Evolutionary conservation across 495 filamentous ascomycete species (phyloP).

Genomic region (Penicillium taxi): DNA sequence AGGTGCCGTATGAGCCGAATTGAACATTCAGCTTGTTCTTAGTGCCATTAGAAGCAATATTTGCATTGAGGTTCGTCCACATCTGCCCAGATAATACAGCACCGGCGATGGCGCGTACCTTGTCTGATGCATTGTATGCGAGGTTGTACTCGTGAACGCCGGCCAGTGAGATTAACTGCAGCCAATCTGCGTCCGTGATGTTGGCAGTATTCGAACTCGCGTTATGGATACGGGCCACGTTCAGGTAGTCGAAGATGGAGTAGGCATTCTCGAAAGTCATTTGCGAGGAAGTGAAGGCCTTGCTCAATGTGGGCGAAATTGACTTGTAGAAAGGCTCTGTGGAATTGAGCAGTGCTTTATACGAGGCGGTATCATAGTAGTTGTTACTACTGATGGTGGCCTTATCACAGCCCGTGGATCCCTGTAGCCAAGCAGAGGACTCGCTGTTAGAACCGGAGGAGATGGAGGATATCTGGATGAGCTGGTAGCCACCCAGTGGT

Average conservation of each 20-base stretch:
- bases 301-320: conserved; percentile 53
- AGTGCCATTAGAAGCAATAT: conserved; percentile 27
- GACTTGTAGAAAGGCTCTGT: conserved; percentile 59
- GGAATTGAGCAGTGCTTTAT: conserved; percentile 40
- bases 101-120: conserved; percentile 43
- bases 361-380: conserved; percentile 58
- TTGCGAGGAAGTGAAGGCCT: conserved; percentile 43
- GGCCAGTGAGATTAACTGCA: conserved; percentile 39
- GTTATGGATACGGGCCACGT: conserved; percentile 50
- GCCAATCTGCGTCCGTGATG: conserved; percentile 26
- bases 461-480: conserved; percentile 45
- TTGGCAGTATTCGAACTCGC: conserved; percentile 21
- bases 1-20: conserved; percentile 42
- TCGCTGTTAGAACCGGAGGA: conserved; percentile 42
- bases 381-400: conserved; percentile 60
- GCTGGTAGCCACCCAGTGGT: conserved; percentile 54
- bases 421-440: conserved; percentile 51
- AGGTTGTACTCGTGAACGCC: conserved; percentile 46
- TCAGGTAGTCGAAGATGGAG: conserved; percentile 50
- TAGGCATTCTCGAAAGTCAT: conserved; percentile 68
- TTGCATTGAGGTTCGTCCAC: conserved; percentile 38
- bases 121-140: conserved; percentile 41
- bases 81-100: conserved; percentile 36
- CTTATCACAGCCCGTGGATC: conserved; percentile 49
- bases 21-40: conserved; percentile 33